Percentiles rank a stretch among this genome's conserved stretches.
These are phyloP conservation scores for Fusarium sp. DNA, from an alignment of 2,329 filamentous ascomycete genomes.

Conservation along the genomic window DNA sequence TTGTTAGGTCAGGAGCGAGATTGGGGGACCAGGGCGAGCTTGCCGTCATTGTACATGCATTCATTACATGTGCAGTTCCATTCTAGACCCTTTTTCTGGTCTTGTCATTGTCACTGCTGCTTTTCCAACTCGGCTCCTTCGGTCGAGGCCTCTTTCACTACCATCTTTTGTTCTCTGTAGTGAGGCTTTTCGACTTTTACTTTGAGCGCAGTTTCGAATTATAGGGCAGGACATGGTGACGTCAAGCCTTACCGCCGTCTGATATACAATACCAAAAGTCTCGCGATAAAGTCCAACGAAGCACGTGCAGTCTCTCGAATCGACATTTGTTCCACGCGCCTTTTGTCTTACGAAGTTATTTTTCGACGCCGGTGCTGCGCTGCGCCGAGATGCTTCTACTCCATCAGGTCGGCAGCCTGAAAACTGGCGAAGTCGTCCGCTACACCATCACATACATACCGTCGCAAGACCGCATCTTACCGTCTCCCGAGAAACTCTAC, in stretches of 20 bases:
- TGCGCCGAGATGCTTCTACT: slow-evolving; percentile 79
- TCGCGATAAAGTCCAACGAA: slow-evolving; percentile 10
- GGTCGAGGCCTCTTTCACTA: slow-evolving; percentile 18
- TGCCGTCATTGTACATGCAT: slow-evolving; percentile 44
- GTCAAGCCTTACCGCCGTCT: slow-evolving; percentile 35
- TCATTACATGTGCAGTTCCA: slow-evolving; percentile 8
- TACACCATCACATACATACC: slow-evolving; percentile 94
- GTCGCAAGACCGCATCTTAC: slow-evolving; percentile 86
- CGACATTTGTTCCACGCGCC: neutral
- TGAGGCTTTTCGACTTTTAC: neutral
- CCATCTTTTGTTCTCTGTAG: neutral
- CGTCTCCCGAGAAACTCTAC: slow-evolving; percentile 81
- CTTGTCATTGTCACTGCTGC: slow-evolving; percentile 14
- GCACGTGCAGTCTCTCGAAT: slow-evolving; percentile 14
- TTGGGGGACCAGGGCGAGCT: slow-evolving; percentile 37
- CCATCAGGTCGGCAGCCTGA: slow-evolving; percentile 90
- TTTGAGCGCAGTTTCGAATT: neutral
- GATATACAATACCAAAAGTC: slow-evolving; percentile 11
- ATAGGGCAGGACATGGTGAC: slow-evolving; percentile 42
- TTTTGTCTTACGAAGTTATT: neutral
- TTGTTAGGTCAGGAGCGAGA: slow-evolving; percentile 28
- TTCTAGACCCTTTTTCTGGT: slow-evolving; percentile 39
- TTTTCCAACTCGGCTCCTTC: slow-evolving; percentile 25
- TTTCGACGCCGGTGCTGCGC: slow-evolving; percentile 14
- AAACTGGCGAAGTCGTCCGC: slow-evolving; percentile 93